These are phyloP conservation scores for Magnaporthales sp. DNA, from an alignment of 2,329 filamentous ascomycete species.

Conservation along the genomic window DNA sequence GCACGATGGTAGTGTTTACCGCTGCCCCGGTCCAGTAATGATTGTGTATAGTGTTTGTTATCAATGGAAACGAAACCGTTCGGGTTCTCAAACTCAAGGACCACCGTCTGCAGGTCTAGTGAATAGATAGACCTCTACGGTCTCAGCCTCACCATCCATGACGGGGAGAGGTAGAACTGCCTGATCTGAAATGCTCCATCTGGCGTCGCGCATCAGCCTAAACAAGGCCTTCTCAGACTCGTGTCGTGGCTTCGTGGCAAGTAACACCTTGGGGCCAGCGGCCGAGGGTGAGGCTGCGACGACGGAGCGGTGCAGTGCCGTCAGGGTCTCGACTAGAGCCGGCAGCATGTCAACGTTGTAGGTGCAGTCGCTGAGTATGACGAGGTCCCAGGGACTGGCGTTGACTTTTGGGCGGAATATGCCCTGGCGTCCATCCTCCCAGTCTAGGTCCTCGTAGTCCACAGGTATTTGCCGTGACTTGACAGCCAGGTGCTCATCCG, in stretches of 20 bases:
- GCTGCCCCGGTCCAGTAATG: background rate
- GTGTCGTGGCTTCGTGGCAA: conserved; percentile 49
- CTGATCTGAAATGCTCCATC: conserved; percentile 34
- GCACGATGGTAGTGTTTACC: background rate
- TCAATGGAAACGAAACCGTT: background rate
- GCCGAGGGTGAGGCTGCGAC: conserved; percentile 6
- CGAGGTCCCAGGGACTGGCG: conserved; percentile 39
- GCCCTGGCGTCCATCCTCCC: conserved; percentile 41
- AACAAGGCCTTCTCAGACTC: conserved; percentile 42
- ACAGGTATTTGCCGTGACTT: conserved; percentile 15
- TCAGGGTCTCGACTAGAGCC: conserved; percentile 43
- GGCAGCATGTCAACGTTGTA: conserved; percentile 51
- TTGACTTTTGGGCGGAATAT: conserved; percentile 30
- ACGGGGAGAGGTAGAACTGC: conserved; percentile 35
- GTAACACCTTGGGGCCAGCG: conserved; percentile 26
- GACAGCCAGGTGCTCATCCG: conserved; percentile 1
- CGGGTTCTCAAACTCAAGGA: background rate
- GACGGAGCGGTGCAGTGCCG: conserved; percentile 32
- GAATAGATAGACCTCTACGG: conserved; percentile 45
- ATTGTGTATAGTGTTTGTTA: background rate
- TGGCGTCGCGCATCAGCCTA: conserved; percentile 31
- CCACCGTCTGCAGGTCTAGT: conserved; percentile 19
- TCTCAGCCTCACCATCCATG: conserved; percentile 32
- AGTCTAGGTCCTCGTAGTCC: conserved; percentile 47
- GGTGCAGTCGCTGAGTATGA: conserved; percentile 51